Evolutionary conservation across 805 yeast genomes (phyloP).

Genomic region (Grigorovia transvaalensis): DNA sequence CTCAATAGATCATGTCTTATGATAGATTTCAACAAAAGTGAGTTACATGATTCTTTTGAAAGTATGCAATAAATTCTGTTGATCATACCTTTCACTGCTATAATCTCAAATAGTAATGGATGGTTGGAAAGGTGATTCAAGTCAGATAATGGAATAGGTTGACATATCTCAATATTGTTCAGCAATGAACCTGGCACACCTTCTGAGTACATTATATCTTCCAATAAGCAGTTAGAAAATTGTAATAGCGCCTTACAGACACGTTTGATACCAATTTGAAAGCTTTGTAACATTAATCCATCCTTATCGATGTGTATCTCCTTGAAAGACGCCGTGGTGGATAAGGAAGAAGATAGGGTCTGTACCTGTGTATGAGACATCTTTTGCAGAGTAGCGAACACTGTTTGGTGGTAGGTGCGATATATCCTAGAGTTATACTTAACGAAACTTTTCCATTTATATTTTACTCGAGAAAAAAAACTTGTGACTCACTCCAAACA

Average conservation of each 20-base stretch:
- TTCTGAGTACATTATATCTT: conserved; percentile 16
- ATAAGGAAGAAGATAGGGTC: no score
- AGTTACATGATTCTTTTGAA: background rate
- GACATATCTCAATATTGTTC: background rate
- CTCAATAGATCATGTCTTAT: no score
- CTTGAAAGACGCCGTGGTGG: background rate
- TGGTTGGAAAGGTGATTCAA: conserved; percentile 11
- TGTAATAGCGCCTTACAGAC: conserved; percentile 5
- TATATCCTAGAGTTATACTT: no score
- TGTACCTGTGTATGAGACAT: no score
- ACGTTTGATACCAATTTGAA: background rate
- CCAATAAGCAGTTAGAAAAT: conserved; percentile 17
- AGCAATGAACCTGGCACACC: background rate
- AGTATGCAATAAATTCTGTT: background rate
- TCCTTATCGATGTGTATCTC: background rate
- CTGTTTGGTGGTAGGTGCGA: no score
- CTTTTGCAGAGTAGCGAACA: no score
- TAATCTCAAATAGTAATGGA: conserved; percentile 17
- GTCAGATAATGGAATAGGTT: background rate
- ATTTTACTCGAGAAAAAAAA: no score
- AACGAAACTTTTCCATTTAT: no score
- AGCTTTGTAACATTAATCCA: background rate
- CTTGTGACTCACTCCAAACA: no score
- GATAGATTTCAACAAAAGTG: no score
- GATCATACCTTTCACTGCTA: conserved; percentile 12